Percentiles rank a stretch among this genome's conserved stretches.
These are phyloP conservation scores for Astrothelium macrocarpum DNA, from an alignment of 495 filamentous ascomycete species.

Conservation along the genomic window DNA sequence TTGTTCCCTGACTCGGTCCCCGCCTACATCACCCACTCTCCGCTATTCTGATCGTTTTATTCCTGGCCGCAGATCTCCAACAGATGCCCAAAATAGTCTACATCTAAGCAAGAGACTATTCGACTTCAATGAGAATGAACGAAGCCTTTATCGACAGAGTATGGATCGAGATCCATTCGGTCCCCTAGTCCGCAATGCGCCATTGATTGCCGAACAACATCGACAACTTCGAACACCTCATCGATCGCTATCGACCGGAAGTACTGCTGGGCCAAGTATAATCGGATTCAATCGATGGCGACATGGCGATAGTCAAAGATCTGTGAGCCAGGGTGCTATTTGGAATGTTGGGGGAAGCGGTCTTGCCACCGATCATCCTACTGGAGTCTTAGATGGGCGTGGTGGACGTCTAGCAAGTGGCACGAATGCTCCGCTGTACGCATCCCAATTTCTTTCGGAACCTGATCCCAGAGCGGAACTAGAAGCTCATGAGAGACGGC, in stretches of 20 bases:
- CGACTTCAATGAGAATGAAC: conserved; percentile 52
- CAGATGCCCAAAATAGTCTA: conserved; percentile 45
- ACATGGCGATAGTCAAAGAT: not conserved
- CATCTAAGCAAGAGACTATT: conserved; percentile 53
- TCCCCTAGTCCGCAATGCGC: conserved; percentile 28
- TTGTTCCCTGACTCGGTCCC: not conserved
- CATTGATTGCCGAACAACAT: conserved; percentile 8
- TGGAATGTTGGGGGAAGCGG: conserved; percentile 71
- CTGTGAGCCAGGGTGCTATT: conserved; percentile 55
- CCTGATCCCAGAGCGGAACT: conserved; percentile 47
- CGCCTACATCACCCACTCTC: not conserved
- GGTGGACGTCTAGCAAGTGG: conserved; percentile 56
- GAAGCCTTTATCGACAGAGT: conserved; percentile 46
- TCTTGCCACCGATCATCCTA: conserved; percentile 38
- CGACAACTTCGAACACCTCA: conserved; percentile 4
- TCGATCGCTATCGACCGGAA: not conserved
- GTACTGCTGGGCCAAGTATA: not conserved
- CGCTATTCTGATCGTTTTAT: conserved; percentile 19
- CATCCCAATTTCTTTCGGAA: conserved; percentile 53
- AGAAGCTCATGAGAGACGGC: conserved; percentile 60
- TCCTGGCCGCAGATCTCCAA: conserved; percentile 34
- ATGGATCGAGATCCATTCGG: conserved; percentile 60
- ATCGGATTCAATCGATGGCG: not conserved
- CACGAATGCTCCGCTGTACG: conserved; percentile 65
- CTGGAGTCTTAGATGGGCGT: conserved; percentile 49